A percentile compares a stretch with the other conserved stretches of the same genome.
Evolutionary conservation across 2,329 filamentous ascomycete genomes (phyloP).

Genomic region (Boeremia lycopersici): DNA sequence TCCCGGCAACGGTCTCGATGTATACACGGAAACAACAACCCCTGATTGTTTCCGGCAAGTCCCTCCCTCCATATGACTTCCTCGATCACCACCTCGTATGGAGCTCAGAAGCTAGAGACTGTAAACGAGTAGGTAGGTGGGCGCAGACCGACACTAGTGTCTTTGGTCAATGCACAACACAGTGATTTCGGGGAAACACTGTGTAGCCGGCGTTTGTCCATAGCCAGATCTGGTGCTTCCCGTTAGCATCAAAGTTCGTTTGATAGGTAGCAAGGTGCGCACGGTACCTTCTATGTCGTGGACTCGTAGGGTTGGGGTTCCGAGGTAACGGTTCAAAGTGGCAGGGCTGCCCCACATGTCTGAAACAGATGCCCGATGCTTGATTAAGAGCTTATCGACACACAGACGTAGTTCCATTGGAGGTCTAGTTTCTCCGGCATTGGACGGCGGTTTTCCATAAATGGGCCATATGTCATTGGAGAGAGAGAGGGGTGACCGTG

Average conservation of each 20-base stretch:
- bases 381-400: conserved; percentile 29
- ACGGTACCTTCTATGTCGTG: background rate
- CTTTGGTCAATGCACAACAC: conserved; percentile 2
- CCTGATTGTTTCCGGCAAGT: conserved; percentile 10
- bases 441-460: background rate
- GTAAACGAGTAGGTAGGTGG: background rate
- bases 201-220: conserved; percentile 9
- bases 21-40: conserved; percentile 13
- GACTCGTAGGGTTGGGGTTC: conserved; percentile 6
- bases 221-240: background rate
- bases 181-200: conserved; percentile 4
- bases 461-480: background rate
- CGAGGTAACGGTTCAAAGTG: conserved; percentile 5
- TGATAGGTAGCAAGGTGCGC: conserved; percentile 4
- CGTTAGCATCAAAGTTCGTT: conserved; percentile 5
- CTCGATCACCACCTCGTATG: background rate
- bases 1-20: conserved; percentile 9
- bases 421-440: conserved; percentile 18
- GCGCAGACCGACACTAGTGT: conserved; percentile 23
- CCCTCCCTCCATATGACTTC: background rate
- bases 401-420: conserved; percentile 4
- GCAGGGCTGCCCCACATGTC: conserved; percentile 18
- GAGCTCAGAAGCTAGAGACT: background rate
- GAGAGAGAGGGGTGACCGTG: too few species aligned
- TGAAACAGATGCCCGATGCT: conserved; percentile 29